Conservation (phyloP, 805 yeast genomes). For the Saccharomyces mikatae region DNA sequence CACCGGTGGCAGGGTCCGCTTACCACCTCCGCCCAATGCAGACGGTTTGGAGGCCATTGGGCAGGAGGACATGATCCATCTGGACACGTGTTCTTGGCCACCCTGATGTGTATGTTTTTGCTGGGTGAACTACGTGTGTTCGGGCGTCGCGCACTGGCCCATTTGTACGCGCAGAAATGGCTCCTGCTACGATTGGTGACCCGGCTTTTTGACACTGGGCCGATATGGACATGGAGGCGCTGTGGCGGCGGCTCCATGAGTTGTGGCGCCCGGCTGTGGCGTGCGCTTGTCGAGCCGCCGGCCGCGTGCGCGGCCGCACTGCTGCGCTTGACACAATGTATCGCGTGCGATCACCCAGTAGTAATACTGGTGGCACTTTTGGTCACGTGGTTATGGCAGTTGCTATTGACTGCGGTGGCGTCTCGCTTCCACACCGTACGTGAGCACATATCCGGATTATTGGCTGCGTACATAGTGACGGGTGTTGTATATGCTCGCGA, state of each 20-base stretch:
- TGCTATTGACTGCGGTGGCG: constrained; percentile 71
- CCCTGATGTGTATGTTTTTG: constrained; percentile 38
- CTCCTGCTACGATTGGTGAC: neutral
- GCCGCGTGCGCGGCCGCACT: neutral
- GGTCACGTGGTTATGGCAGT: constrained; percentile 76
- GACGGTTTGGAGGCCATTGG: constrained; percentile 61
- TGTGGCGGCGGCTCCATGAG: neutral
- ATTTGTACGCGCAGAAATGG: neutral
- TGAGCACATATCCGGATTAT: constrained; percentile 68
- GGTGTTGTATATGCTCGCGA: constrained; percentile 8
- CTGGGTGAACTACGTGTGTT: constrained; percentile 46
- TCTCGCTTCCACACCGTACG: constrained; percentile 58
- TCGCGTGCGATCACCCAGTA: constrained; percentile 23
- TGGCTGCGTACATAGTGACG: constrained; percentile 46
- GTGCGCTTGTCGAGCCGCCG: neutral
- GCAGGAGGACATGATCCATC: constrained; percentile 91
- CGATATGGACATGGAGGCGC: neutral
- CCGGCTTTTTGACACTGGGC: neutral
- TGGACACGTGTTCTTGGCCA: constrained; percentile 79
- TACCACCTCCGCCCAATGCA: constrained; percentile 34
- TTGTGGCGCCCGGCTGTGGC: neutral
- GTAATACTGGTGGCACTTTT: constrained; percentile 30
- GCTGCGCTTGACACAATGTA: constrained; percentile 2
- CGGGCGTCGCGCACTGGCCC: neutral
- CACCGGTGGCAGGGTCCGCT: constrained; percentile 23